Evolutionary conservation across 2,329 filamentous ascomycete species (phyloP), one percentile per base, ranked within the genome.

Genomic region (Phaeomoniella chlamydospora): DNA sequence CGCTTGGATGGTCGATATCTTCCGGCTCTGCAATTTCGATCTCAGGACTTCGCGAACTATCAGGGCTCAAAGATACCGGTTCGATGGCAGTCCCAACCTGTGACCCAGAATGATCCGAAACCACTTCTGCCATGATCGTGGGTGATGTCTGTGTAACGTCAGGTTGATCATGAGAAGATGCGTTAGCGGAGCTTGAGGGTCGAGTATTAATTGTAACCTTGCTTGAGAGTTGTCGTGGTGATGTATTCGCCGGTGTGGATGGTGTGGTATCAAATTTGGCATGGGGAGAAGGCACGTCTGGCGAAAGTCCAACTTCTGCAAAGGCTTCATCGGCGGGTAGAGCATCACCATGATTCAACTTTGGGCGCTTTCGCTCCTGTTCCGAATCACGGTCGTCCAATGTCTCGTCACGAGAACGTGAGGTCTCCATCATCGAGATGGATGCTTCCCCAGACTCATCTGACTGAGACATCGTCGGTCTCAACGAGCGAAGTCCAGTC

Each of bases 21-120:
- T 68, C 64, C 13, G 58, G 48, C 31, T 65, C 62, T 5, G 62
- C 61, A 12, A 66, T 61, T 46, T 68, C 64, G 18, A 67, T 67
- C 37, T 64, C 57, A 9, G 60, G 61, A 36, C 61, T 65, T 31
- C 55, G 54, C 14, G 55, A 50, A 10, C 62, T 55, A 12, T 63
- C 62, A 3, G 62, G 64, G 6, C 56, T 51, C 33, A 64, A 51
- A 5, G 60, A 61, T 34, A 62, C 57, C n/a, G 45, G 44, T 16
- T 52, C 46, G 11, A 40, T 37, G 12, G 33, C 36, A 18, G 44
- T 45, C 13, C 35, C 12, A n/a, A 30, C 15, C 15, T 40, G 18
- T 13, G 14, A 22, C 19, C 39, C 33, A 48, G 38, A 15, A 42
- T 37, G 36, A 43, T 40, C 37, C 34, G 41, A 37, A 5, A 35